Percentiles rank a stretch among this genome's conserved stretches.
phyloP scores from a whole-genome alignment of 768 basidiomycete genomes.

The Mycena rosella region DNA sequence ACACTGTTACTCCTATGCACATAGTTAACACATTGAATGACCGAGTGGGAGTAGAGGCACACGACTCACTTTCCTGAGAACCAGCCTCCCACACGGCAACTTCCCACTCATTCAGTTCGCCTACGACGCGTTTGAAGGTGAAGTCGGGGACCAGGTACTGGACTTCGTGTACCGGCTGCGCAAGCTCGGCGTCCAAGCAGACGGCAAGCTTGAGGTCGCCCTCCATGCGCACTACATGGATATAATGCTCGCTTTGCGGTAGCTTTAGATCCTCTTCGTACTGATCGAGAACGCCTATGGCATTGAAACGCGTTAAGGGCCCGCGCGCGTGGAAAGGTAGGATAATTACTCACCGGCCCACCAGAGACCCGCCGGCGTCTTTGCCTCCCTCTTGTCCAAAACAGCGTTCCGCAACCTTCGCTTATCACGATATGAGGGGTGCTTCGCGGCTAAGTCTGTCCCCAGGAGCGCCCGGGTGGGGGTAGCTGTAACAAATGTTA shows the following conservation, averaged over 20 bases:
- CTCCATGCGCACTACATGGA: constrained; percentile 6
- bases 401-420: not conserved
- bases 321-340: too few relatives aligned
- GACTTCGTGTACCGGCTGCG: constrained; percentile 6
- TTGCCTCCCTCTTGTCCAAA: not conserved
- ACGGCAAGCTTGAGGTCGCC: constrained; percentile 16
- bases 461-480: not conserved
- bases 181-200: not conserved
- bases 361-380: not conserved
- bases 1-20: not conserved
- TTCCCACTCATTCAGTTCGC: constrained; percentile 24
- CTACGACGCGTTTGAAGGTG: constrained; percentile 5
- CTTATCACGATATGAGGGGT: not conserved
- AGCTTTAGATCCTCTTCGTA: not conserved
- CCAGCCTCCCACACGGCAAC: constrained; percentile 3
- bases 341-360: not conserved
- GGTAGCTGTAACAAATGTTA: not conserved
- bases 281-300: not conserved
- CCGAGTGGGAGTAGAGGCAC: too few relatives aligned
- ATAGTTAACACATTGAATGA: not conserved
- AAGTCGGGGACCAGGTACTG: not conserved
- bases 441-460: not conserved
- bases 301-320: not conserved
- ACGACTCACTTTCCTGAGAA: not conserved
- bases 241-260: not conserved